These are phyloP conservation scores for Dipodascus geniculatus DNA, from an alignment of 805 yeast genomes.

Conservation along the genomic window DNA sequence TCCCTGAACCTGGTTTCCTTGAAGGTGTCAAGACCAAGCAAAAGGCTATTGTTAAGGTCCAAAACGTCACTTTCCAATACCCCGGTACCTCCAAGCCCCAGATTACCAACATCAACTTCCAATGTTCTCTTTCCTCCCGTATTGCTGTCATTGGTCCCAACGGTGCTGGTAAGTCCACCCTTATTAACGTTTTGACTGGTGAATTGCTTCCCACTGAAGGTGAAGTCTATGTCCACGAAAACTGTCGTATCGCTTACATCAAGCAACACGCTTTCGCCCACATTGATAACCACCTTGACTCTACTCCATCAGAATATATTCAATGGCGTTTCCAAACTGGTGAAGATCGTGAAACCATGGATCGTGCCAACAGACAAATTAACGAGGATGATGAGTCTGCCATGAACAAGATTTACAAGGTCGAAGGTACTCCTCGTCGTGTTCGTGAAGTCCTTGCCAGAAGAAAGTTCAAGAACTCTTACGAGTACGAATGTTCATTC, in stretches of 20 bases:
- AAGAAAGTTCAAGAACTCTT: slow-evolving; percentile 99
- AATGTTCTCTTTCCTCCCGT: slow-evolving; percentile 98
- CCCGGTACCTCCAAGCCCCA: slow-evolving; percentile 98
- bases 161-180: slow-evolving; percentile 99
- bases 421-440: slow-evolving; percentile 98
- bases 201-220: slow-evolving; percentile 96
- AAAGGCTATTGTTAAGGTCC: slow-evolving; percentile 98
- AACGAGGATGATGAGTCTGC: slow-evolving; percentile 94
- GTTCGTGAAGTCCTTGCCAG: slow-evolving; percentile 87
- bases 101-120: slow-evolving; percentile 84
- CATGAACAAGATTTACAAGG: slow-evolving; percentile 98
- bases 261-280: slow-evolving; percentile 99
- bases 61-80: slow-evolving; percentile 97
- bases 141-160: slow-evolving; percentile 99
- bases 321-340: slow-evolving; percentile 99
- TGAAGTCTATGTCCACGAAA: slow-evolving; percentile 99
- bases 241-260: slow-evolving; percentile 99
- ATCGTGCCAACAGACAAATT: slow-evolving; percentile 98
- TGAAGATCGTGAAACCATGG: slow-evolving; percentile 99
- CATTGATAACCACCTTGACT: slow-evolving; percentile 96
- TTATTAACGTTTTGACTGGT: slow-evolving; percentile 98
- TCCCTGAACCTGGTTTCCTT: slow-evolving; percentile 99
- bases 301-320: slow-evolving; percentile 99
- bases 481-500: slow-evolving; percentile 99
- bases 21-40: slow-evolving; percentile 99